Conservation (phyloP, 805 yeast species). For the Lipomyces spencermartinsiae region DNA sequence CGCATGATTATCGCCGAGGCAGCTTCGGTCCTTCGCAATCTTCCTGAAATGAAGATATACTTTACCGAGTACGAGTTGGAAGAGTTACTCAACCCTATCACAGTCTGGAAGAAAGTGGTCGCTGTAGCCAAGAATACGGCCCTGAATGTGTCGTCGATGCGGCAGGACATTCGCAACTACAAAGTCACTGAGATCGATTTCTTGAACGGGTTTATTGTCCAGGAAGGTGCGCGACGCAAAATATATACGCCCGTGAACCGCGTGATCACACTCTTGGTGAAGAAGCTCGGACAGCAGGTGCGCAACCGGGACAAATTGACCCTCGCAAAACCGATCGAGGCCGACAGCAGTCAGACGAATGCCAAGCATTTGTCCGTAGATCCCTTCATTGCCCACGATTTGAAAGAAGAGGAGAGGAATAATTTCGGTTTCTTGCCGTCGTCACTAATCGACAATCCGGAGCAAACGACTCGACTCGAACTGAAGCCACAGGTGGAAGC, state of each 20-base stretch:
- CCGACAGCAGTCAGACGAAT: neutral
- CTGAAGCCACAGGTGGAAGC: neutral
- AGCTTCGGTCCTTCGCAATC: constrained; percentile 36
- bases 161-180: constrained; percentile 56
- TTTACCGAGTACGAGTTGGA: constrained; percentile 14
- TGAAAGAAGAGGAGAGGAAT: neutral
- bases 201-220: constrained; percentile 79
- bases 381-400: neutral
- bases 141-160: constrained; percentile 71
- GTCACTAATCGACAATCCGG: neutral
- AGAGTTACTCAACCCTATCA: constrained; percentile 40
- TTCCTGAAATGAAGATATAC: constrained; percentile 21
- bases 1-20: constrained; percentile 48
- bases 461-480: neutral
- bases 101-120: constrained; percentile 48
- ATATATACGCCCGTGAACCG: constrained; percentile 28
- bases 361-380: neutral
- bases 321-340: neutral
- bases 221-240: constrained; percentile 12
- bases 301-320: constrained; percentile 6
- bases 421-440: neutral
- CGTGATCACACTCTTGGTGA: constrained; percentile 11
- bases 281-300: constrained; percentile 14
- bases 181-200: constrained; percentile 75
- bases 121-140: constrained; percentile 57